Evolutionary conservation across 2,329 filamentous ascomycete species (phyloP).

Genomic region (Triangularia setosa): DNA sequence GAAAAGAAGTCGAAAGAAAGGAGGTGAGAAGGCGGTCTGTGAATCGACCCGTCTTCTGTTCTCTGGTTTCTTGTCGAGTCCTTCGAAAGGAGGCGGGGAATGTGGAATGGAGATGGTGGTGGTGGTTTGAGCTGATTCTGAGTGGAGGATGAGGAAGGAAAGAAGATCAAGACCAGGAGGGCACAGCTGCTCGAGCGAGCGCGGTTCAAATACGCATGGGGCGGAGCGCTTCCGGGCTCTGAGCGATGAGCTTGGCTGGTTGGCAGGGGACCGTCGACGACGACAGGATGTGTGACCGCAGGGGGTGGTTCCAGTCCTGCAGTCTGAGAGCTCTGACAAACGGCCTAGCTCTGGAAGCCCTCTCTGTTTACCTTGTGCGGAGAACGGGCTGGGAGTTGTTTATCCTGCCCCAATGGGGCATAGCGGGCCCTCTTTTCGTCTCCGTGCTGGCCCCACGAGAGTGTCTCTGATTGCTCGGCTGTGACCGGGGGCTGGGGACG

Average conservation of each 20-base stretch:
- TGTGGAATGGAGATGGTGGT: slow-evolving; percentile 24
- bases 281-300: slow-evolving; percentile 7
- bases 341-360: slow-evolving; percentile 12
- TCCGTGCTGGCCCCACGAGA: slow-evolving; percentile 10
- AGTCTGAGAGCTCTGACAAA: neutral
- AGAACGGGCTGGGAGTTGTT: slow-evolving; percentile 21
- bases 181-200: slow-evolving; percentile 24
- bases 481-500: slow-evolving; percentile 17
- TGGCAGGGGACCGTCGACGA: slow-evolving; percentile 19
- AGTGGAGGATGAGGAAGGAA: slow-evolving; percentile 19
- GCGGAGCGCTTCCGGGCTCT: slow-evolving; percentile 19
- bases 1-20: slow-evolving; percentile 48
- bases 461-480: slow-evolving; percentile 17
- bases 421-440: slow-evolving; percentile 20
- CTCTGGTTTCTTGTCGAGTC: slow-evolving; percentile 32
- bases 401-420: slow-evolving; percentile 23
- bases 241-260: slow-evolving; percentile 12
- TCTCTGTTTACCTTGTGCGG: slow-evolving; percentile 29
- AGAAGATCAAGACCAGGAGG: slow-evolving; percentile 16
- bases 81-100: slow-evolving; percentile 15
- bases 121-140: slow-evolving; percentile 24
- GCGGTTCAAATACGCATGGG: slow-evolving; percentile 28
- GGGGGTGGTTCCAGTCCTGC: slow-evolving; percentile 4
- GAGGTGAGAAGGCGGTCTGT: slow-evolving; percentile 36
- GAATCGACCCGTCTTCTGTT: slow-evolving; percentile 32